These are phyloP conservation scores for Scortechinia acanthostroma DNA, from an alignment of 2,329 filamentous ascomycete genomes.

Conservation along the genomic window DNA sequence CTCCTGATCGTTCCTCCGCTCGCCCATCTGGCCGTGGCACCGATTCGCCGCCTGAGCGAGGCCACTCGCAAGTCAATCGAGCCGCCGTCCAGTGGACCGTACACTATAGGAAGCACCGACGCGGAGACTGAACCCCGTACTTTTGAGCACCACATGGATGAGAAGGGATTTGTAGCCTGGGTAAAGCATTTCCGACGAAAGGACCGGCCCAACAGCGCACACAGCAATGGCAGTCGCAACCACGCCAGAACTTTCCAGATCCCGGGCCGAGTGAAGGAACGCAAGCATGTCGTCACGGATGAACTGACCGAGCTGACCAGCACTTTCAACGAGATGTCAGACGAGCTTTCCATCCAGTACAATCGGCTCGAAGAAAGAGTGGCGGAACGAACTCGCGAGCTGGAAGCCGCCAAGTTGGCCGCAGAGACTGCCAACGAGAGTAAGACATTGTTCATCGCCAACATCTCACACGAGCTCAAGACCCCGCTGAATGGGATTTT, in stretches of 20 bases:
- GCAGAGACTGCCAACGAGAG: conserved; percentile 84
- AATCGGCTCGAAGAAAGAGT: conserved; percentile 78
- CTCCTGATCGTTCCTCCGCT: conserved; percentile 69
- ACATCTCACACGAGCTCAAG: conserved; percentile 81
- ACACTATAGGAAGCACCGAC: conserved; percentile 46
- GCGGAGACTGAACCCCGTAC: conserved; percentile 21
- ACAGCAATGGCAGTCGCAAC: conserved; percentile 23
- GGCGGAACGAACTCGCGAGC: conserved; percentile 71
- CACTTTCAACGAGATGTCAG: conserved; percentile 91
- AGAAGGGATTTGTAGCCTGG: conserved; percentile 28
- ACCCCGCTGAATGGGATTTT: conserved; percentile 93
- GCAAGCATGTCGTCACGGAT: conserved; percentile 71
- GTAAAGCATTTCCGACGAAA: conserved; percentile 19
- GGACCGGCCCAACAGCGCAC: conserved; percentile 10
- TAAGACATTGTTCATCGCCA: conserved; percentile 95
- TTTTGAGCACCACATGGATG: conserved; percentile 29
- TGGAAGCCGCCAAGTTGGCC: conserved; percentile 84
- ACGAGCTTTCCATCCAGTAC: conserved; percentile 83
- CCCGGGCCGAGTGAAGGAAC: conserved; percentile 72
- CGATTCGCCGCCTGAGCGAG: conserved; percentile 68
- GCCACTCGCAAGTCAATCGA: conserved; percentile 70
- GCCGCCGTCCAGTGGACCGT: no score
- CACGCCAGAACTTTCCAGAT: conserved; percentile 67
- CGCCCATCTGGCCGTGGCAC: conserved; percentile 74
- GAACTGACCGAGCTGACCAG: conserved; percentile 76